Evolutionary conservation across 139 green algal genomes (phyloP), one percentile per base, ranked within the genome.

Genomic region (Chlamydomonas applanata): DNA sequence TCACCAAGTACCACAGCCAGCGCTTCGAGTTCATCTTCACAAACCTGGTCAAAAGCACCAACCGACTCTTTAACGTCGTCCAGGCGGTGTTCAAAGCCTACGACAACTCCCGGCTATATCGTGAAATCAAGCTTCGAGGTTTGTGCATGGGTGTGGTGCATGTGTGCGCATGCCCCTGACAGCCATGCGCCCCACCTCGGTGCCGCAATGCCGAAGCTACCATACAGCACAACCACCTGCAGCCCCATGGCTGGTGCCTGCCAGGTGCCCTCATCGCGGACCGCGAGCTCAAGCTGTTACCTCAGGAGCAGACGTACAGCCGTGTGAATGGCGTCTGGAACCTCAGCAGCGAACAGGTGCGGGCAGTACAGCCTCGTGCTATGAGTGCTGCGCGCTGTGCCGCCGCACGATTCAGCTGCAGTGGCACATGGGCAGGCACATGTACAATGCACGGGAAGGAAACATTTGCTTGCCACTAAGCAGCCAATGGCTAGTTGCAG

Each of bases 11-110:
- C 76, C 82, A 90, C 63, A 76, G 79, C 54, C 77, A 89, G 74
- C 82, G 76, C 45, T 93, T 90, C 71, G 86, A 93, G 78, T 93
- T 93, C 76, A 86, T 93, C 49, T 93, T 93, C 80, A 90, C 85
- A 17, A 75, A 56, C 30, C 53, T 78, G 11, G 25, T 14, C 14
- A 73, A 77, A 24, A 72, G 24, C 34, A 63, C 69, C 14, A 46
- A 57, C 22, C 52, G 27, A 27, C 52, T 83, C 49, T 88, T 89
- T 76, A 82, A 82, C 25, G 84, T 85, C 25, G 72, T 90, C 16
- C 76, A 87, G 79, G 79, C 69, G n/a, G 80, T 90, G 34, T 87
- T 86, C 61, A 74, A 76, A 32, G 88, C 88, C 20, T 94, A 92
- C 69, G 86, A 94, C 40, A 84, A 72, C 44, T 89, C 72, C 59